A percentile compares a stretch with the other conserved stretches of the same genome.
Conservation (phyloP, 1,284 basidiomycete species). For the Cutaneotrichosporon mucoides region DNA sequence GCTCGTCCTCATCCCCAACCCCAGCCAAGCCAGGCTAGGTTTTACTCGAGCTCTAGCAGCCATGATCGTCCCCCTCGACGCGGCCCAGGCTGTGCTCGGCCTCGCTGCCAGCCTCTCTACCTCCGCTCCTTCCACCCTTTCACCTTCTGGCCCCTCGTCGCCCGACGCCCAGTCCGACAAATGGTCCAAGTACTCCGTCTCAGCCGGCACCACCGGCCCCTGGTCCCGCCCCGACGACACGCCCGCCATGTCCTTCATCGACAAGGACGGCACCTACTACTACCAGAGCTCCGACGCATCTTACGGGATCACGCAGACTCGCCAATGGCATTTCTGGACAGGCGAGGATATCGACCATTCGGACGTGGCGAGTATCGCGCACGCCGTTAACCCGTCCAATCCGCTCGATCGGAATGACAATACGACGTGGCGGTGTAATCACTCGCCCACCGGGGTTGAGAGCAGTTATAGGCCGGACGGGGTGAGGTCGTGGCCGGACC, state of each 20-base stretch:
- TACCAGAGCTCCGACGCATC: slow-evolving; percentile 6
- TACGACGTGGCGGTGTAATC: slow-evolving; percentile 17
- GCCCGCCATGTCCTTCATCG: slow-evolving; percentile 6
- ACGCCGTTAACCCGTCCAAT: slow-evolving; percentile 8
- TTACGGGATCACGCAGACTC: slow-evolving; percentile 1
- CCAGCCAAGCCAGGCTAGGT: too few relatives aligned
- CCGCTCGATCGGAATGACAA: slow-evolving; percentile 12
- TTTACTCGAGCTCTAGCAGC: too few relatives aligned
- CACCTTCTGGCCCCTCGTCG: too few relatives aligned
- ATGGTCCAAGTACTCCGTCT: not conserved
- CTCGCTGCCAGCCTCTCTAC: not conserved
- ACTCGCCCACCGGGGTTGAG: slow-evolving; percentile 7
- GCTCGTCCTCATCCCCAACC: too few relatives aligned
- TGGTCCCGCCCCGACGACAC: slow-evolving; percentile 14
- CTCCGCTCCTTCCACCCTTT: too few relatives aligned
- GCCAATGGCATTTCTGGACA: slow-evolving; percentile 10
- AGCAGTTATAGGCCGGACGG: not conserved
- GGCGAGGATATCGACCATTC: slow-evolving; percentile 8
- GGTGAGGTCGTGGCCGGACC: not conserved
- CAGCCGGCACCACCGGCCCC: not conserved
- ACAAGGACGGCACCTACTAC: slow-evolving; percentile 13
- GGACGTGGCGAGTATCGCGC: not conserved
- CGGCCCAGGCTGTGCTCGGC: not conserved
- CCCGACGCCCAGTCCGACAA: too few relatives aligned
- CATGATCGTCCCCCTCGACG: not conserved